These are phyloP conservation scores for Bruguiera gymnorhiza DNA, from an alignment of 345 rosid genomes.

Conservation along the genomic window DNA sequence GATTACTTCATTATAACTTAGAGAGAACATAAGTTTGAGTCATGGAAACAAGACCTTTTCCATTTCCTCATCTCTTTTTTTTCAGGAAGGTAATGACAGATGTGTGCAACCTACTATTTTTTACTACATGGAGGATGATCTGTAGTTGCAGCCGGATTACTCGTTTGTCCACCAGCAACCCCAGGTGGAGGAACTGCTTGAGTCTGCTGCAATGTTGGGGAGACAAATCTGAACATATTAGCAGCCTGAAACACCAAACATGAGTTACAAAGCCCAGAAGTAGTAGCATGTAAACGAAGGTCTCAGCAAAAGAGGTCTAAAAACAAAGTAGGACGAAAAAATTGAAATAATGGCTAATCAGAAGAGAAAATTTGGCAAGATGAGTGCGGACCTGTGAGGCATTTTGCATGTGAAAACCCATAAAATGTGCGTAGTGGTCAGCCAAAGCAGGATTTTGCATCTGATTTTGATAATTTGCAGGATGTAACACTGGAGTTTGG, in stretches of 20 bases:
- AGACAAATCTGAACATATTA: not conserved
- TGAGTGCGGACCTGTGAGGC: slow-evolving; percentile 46
- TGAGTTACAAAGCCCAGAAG: not conserved
- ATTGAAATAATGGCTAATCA: not conserved
- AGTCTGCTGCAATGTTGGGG: not conserved
- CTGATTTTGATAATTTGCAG: slow-evolving; percentile 34
- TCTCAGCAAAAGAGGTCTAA: not conserved
- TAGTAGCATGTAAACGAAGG: no score
- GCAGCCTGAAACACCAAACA: not conserved
- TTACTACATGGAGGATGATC: not conserved
- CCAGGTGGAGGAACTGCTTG: not conserved
- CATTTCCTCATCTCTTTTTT: no score
- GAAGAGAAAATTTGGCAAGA: not conserved
- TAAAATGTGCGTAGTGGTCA: slow-evolving; percentile 43
- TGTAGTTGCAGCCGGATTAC: not conserved
- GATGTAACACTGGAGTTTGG: slow-evolving; percentile 41
- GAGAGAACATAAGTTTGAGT: no score
- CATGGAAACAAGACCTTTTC: no score
- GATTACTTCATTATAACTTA: no score
- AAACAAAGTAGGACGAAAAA: not conserved
- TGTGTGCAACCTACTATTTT: not conserved
- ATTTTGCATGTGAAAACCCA: slow-evolving; percentile 49
- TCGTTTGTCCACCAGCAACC: not conserved
- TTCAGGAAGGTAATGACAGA: no score
- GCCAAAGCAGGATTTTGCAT: slow-evolving; percentile 36